Conservation (phyloP, 345 rosid genomes). For the Carallia brachiata region DNA sequence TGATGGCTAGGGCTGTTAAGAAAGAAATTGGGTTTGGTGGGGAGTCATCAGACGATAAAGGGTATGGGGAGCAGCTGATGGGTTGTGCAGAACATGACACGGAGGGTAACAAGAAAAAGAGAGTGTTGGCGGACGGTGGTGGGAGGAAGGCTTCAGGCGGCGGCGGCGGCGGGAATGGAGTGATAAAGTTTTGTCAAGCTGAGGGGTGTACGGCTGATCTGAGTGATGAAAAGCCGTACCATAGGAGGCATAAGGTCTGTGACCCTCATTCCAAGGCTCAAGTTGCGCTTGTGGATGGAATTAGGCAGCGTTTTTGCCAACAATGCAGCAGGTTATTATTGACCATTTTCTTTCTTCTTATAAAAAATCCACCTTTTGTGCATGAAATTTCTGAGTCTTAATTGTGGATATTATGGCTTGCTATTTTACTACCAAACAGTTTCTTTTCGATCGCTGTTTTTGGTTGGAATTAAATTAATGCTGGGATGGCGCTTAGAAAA, state of each 20-base stretch:
- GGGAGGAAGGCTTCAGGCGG: constrained; percentile 23
- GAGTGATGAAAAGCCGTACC: constrained; percentile 55
- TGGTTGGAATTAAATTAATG: neutral
- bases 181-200: constrained; percentile 52
- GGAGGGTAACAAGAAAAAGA: constrained; percentile 35
- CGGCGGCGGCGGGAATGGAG: constrained; percentile 24
- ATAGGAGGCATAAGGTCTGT: constrained; percentile 73
- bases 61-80: constrained; percentile 3
- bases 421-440: neutral
- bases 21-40: constrained; percentile 18
- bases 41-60: constrained; percentile 27
- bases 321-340: constrained; percentile 72
- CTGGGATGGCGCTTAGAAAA: neutral
- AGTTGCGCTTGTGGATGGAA: constrained; percentile 52
- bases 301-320: constrained; percentile 71
- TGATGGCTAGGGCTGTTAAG: constrained; percentile 23
- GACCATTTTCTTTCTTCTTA: constrained; percentile 5
- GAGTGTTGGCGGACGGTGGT: constrained; percentile 2
- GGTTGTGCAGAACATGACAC: constrained; percentile 18
- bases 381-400: neutral
- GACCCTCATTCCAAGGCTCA: constrained; percentile 77
- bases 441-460: neutral
- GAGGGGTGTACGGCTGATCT: constrained; percentile 62
- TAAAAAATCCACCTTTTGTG: neutral
- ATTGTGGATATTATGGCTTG: constrained; percentile 5